Evolutionary conservation across 306 rosid genomes (phyloP).

Genomic region (Fragaria ananassa): DNA sequence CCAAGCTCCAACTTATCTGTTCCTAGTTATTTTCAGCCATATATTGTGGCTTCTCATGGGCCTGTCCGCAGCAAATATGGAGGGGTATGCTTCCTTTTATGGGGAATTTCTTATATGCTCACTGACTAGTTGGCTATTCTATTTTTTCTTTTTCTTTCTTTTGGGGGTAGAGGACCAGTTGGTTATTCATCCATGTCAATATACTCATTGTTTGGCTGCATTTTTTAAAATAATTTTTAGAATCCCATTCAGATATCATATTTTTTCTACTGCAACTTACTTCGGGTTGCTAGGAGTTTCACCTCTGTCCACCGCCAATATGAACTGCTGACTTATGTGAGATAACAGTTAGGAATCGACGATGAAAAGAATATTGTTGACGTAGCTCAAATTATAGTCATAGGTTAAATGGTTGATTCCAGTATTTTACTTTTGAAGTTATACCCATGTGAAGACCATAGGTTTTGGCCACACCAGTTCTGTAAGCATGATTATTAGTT

Average conservation of each 20-base stretch:
- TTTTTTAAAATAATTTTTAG: background rate
- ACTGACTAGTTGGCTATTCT: background rate
- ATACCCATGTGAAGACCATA: background rate
- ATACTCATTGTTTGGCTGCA: background rate
- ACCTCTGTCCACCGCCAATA: background rate
- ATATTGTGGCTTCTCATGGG: slow-evolving; percentile 89
- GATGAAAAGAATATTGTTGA: background rate
- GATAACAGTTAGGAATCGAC: background rate
- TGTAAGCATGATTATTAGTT: too few relatives aligned
- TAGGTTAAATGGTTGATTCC: background rate
- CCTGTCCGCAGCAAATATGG: slow-evolving; percentile 72
- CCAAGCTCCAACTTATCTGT: slow-evolving; percentile 76
- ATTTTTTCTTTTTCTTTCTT: too few relatives aligned
- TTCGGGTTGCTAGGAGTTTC: background rate
- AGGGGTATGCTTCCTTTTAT: slow-evolving; percentile 63
- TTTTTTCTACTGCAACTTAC: background rate
- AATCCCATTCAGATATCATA: background rate
- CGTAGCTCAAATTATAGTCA: background rate
- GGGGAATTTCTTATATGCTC: background rate
- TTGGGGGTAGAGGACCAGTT: background rate
- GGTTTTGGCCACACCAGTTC: background rate
- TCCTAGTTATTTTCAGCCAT: slow-evolving; percentile 93
- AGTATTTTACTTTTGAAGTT: background rate
- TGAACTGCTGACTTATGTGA: background rate
- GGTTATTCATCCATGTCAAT: background rate